Conservation (phyloP, 2,329 filamentous ascomycete genomes). For the Hortaea sp. region DNA sequence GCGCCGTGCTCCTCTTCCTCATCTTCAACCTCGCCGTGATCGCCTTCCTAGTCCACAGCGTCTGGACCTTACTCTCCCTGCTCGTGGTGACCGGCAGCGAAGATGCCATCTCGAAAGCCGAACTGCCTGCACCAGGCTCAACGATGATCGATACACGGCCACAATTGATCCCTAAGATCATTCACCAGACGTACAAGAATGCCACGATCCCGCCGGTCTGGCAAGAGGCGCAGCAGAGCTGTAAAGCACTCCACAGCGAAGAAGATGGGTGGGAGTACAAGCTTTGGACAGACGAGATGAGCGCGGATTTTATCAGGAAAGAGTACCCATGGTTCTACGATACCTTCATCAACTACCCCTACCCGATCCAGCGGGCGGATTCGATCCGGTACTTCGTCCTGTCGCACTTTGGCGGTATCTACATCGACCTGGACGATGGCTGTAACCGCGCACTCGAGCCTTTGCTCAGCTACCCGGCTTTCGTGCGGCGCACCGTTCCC, state of each 20-base stretch:
- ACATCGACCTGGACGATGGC: constrained; percentile 67
- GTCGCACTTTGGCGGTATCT: constrained; percentile 67
- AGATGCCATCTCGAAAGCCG: constrained; percentile 56
- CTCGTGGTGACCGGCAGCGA: constrained; percentile 57
- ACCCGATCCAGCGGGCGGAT: constrained; percentile 68
- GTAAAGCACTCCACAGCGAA: constrained; percentile 50
- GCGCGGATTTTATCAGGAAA: constrained; percentile 59
- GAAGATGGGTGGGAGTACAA: constrained; percentile 58
- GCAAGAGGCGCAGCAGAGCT: constrained; percentile 55
- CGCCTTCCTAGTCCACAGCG: constrained; percentile 53
- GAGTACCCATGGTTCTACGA: constrained; percentile 63
- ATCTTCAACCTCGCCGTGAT: constrained; percentile 55
- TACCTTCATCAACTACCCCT: constrained; percentile 64
- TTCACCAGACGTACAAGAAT: constrained; percentile 68
- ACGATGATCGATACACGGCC: constrained; percentile 44
- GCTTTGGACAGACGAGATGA: constrained; percentile 66
- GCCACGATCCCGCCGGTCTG: constrained; percentile 58
- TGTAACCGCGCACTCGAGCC: constrained; percentile 56
- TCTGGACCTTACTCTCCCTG: constrained; percentile 62
- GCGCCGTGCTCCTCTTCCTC: constrained; percentile 52
- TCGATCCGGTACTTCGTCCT: constrained; percentile 69
- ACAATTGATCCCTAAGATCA: constrained; percentile 63
- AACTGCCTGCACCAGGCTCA: constrained; percentile 56
- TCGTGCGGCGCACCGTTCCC: constrained; percentile 60
- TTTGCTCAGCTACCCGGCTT: constrained; percentile 58